phyloP scores from a whole-genome alignment of 2,329 filamentous ascomycete species.

The Stagonosporopsis chrysanthemi region DNA sequence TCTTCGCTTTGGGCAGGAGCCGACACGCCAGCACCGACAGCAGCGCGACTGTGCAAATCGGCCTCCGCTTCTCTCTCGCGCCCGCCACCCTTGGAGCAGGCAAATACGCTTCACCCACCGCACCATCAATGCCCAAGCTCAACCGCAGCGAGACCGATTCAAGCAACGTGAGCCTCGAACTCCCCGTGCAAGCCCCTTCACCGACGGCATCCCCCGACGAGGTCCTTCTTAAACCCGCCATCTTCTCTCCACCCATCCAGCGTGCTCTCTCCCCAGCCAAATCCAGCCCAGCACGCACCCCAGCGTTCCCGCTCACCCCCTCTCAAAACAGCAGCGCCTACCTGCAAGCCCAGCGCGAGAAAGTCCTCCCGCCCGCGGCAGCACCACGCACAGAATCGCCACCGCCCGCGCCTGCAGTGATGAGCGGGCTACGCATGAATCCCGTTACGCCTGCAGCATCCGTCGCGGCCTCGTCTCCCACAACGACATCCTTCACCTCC shows the following conservation, averaged over 20 bases:
- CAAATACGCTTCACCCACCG: constrained; percentile 32
- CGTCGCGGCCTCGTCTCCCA: constrained; percentile 23
- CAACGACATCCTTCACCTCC: constrained; percentile 15
- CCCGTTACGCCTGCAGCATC: constrained; percentile 39
- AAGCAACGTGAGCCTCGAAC: constrained; percentile 37
- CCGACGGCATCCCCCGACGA: constrained; percentile 23
- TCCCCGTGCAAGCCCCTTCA: constrained; percentile 43
- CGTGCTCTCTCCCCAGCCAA: constrained; percentile 28
- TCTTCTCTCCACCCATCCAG: constrained; percentile 31
- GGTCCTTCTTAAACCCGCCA: constrained; percentile 25
- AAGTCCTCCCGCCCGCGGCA: constrained; percentile 44
- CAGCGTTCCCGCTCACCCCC: constrained; percentile 37
- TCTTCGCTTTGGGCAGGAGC: constrained; percentile 39
- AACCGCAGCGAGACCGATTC: constrained; percentile 36
- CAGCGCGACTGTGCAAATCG: constrained; percentile 75
- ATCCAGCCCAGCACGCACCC: constrained; percentile 33
- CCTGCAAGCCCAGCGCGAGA: constrained; percentile 45
- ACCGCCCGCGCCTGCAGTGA: constrained; percentile 17
- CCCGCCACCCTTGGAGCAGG: constrained; percentile 48
- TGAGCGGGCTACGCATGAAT: constrained; percentile 48
- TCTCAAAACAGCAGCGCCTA: constrained; percentile 41
- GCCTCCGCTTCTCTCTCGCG: constrained; percentile 68
- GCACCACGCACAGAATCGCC: constrained; percentile 12
- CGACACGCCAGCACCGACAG: constrained; percentile 62
- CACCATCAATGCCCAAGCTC: constrained; percentile 25